phyloP scores from a whole-genome alignment of 208 protist species.

The Trypanosoma avium region DNA sequence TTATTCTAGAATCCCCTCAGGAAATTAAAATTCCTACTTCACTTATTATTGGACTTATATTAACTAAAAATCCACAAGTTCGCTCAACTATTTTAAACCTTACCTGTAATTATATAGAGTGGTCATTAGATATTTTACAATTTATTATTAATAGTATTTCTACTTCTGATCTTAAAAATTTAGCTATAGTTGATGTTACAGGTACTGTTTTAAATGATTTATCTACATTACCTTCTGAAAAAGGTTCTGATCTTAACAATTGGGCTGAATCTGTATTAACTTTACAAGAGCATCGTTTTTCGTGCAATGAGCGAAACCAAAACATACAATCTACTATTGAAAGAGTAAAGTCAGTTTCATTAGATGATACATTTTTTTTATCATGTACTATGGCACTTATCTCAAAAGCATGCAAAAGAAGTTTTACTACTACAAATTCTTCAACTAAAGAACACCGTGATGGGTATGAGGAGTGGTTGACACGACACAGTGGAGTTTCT shows the following conservation, averaged over 20 bases:
- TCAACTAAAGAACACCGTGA: not conserved
- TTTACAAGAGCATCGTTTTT: conserved; percentile 2
- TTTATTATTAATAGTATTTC: not conserved
- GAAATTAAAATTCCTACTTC: not conserved
- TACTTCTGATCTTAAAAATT: not conserved
- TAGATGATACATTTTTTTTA: not conserved
- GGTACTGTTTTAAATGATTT: conserved; percentile 5
- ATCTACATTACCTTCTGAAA: not conserved
- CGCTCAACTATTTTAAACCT: not conserved
- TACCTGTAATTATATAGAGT: conserved; percentile 9
- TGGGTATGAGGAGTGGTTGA: conserved; percentile 3
- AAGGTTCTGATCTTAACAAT: not conserved
- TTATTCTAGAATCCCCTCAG: conserved; percentile 1
- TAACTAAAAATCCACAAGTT: conserved; percentile 7
- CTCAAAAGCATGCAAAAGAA: conserved; percentile 1
- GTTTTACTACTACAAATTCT: not conserved
- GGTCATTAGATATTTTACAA: not conserved
- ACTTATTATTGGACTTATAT: not conserved
- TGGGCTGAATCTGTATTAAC: conserved; percentile 8
- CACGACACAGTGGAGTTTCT: not conserved
- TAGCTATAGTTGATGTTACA: conserved; percentile 2
- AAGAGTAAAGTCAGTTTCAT: not conserved
- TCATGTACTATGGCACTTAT: conserved; percentile 2
- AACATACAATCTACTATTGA: not conserved
- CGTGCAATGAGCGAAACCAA: not conserved